Conservation (phyloP, 73 alveolate genomes). For the Symbiodinium pilosum region DNA sequence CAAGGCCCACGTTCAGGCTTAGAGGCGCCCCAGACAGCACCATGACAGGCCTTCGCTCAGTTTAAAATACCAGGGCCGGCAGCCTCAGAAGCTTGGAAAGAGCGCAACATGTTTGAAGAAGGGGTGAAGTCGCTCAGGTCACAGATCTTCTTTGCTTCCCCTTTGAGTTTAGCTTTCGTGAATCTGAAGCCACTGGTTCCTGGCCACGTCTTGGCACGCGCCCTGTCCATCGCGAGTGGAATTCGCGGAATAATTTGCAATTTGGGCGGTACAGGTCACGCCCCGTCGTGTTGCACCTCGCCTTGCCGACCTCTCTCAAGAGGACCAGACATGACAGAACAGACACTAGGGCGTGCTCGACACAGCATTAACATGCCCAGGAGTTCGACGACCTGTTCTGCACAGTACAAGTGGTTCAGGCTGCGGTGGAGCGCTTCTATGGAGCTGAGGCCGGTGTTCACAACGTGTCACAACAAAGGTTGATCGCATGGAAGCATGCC, state of each 20-base stretch:
- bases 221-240: background rate
- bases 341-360: no score
- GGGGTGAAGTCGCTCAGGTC: constrained; percentile 1
- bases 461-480: background rate
- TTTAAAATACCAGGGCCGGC: constrained; percentile 15
- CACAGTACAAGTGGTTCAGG: constrained; percentile 71
- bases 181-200: constrained; percentile 87
- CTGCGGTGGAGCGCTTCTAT: background rate
- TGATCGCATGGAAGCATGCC: background rate
- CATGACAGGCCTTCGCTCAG: background rate
- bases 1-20: no score
- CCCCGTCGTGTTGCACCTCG: constrained; percentile 64
- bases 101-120: background rate
- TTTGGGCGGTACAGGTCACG: constrained; percentile 9
- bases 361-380: no score
- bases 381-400: constrained; percentile 83
- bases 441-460: constrained; percentile 45
- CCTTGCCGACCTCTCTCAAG: constrained; percentile 40
- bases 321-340: constrained; percentile 46
- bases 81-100: background rate
- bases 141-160: constrained; percentile 54
- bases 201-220: constrained; percentile 66
- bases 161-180: constrained; percentile 45
- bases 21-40: no score
- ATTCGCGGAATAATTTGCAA: background rate